phyloP scores from a whole-genome alignment of 2,329 filamentous ascomycete species.

The Colletotrichum kahawae region DNA sequence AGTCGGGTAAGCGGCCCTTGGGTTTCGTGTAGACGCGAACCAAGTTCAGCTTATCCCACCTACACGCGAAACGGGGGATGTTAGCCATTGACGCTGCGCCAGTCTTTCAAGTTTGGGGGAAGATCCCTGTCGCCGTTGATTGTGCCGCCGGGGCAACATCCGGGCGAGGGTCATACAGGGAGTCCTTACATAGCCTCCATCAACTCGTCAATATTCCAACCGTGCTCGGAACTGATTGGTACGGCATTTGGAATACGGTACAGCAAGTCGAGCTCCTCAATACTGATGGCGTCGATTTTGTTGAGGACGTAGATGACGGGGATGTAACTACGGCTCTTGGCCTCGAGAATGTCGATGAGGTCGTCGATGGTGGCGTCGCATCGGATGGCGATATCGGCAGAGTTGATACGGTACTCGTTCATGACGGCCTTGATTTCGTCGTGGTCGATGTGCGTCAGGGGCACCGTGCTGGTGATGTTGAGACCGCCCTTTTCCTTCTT shows the following conservation, averaged over 20 bases:
- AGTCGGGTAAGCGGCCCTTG: constrained; percentile 93
- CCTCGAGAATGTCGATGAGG: constrained; percentile 93
- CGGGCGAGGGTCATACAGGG: neutral
- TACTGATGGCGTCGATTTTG: constrained; percentile 98
- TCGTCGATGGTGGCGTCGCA: constrained; percentile 98
- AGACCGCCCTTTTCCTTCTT: constrained; percentile 99
- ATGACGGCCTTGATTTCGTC: constrained; percentile 99
- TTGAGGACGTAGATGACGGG: constrained; percentile 99
- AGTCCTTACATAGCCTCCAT: constrained; percentile 81
- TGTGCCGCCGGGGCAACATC: neutral
- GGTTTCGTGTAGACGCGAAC: constrained; percentile 97
- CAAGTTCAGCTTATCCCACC: constrained; percentile 50
- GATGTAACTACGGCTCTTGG: constrained; percentile 93
- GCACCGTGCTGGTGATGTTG: constrained; percentile 93
- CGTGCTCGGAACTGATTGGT: constrained; percentile 95
- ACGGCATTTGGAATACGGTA: constrained; percentile 97
- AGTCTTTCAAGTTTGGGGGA: neutral
- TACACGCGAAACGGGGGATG: neutral
- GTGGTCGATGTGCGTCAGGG: constrained; percentile 88
- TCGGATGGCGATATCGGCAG: constrained; percentile 95
- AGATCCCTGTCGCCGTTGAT: neutral
- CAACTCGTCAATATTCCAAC: constrained; percentile 97
- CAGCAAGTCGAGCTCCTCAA: constrained; percentile 94
- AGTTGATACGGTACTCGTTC: constrained; percentile 95
- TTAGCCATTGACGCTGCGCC: neutral